Percentiles rank a stretch among this genome's conserved stretches.
Conservation (phyloP, 352 stramenopile species). For the Globisporangium okanoganense region DNA sequence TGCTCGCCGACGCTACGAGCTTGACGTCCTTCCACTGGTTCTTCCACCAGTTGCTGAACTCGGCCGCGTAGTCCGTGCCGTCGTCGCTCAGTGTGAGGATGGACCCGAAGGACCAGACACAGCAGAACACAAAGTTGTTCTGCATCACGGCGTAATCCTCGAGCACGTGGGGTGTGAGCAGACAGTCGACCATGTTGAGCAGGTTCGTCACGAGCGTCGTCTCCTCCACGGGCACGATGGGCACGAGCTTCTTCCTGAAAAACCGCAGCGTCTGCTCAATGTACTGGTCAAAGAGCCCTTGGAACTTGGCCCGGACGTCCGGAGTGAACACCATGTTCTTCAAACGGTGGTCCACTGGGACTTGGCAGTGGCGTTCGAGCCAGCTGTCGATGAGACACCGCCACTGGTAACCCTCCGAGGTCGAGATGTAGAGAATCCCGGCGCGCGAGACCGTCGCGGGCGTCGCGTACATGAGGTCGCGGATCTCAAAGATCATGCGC, state of each 20-base stretch:
- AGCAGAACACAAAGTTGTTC: slow-evolving; percentile 95
- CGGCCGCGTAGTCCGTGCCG: slow-evolving; percentile 91
- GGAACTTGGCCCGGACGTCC: slow-evolving; percentile 75
- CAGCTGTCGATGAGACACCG: slow-evolving; percentile 92
- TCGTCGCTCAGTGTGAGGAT: slow-evolving; percentile 92
- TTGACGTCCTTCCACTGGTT: slow-evolving; percentile 96
- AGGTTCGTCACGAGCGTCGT: slow-evolving; percentile 92
- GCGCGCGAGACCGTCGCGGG: slow-evolving; percentile 94
- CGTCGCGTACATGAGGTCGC: slow-evolving; percentile 94
- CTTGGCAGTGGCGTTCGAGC: slow-evolving; percentile 77
- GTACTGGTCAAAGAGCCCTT: slow-evolving; percentile 91
- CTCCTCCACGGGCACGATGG: slow-evolving; percentile 92
- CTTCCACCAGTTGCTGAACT: slow-evolving; percentile 96
- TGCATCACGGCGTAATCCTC: slow-evolving; percentile 79
- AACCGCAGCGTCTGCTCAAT: slow-evolving; percentile 90
- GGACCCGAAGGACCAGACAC: slow-evolving; percentile 94
- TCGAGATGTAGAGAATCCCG: slow-evolving; percentile 96
- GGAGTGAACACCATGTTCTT: slow-evolving; percentile 76
- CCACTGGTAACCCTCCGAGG: slow-evolving; percentile 94
- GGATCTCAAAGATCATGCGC: slow-evolving; percentile 97
- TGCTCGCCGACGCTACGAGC: slow-evolving; percentile 88
- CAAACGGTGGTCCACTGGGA: slow-evolving; percentile 57
- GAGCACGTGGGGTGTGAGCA: slow-evolving; percentile 80
- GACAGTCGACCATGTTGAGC: slow-evolving; percentile 93
- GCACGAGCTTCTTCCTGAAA: slow-evolving; percentile 91